Conservation (phyloP, 176 grass and related monocot genomes). For the Oryza coarctata region DNA sequence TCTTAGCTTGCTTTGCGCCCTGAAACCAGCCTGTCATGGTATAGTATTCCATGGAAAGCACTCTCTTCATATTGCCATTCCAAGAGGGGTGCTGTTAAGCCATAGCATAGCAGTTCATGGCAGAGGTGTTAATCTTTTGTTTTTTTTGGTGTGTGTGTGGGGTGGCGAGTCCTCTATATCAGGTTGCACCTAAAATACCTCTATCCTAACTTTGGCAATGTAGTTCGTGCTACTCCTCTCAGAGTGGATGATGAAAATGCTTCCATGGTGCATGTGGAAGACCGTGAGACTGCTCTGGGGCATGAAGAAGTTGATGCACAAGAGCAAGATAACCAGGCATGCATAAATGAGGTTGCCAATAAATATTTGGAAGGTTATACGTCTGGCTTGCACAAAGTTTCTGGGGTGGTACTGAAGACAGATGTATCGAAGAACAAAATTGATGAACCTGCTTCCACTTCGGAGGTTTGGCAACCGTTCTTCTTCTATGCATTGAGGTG, state of each 20-base stretch:
- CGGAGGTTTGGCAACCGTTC: constrained; percentile 35
- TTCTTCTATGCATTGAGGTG: not conserved
- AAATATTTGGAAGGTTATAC: constrained; percentile 3
- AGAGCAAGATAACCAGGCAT: constrained; percentile 21
- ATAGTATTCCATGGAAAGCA: not conserved
- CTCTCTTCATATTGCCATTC: not conserved
- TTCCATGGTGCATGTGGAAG: constrained; percentile 14
- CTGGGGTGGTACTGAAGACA: constrained; percentile 19
- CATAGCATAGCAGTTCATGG: too few relatives aligned
- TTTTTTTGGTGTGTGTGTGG: too few relatives aligned
- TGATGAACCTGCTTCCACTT: constrained; percentile 21
- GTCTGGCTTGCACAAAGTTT: constrained; percentile 26
- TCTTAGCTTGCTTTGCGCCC: not conserved
- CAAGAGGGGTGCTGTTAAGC: not conserved
- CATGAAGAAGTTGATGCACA: constrained; percentile 24
- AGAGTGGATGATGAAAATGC: constrained; percentile 17
- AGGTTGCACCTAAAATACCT: not conserved
- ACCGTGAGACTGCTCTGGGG: not conserved
- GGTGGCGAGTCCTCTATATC: too few relatives aligned
- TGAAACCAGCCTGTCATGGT: not conserved
- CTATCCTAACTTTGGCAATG: constrained; percentile 20
- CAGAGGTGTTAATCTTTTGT: too few relatives aligned
- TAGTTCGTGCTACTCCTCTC: constrained; percentile 32
- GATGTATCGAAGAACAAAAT: constrained; percentile 14
- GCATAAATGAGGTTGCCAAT: not conserved